A percentile compares a stretch with the other conserved stretches of the same genome.
phyloP scores from a whole-genome alignment of 2,329 filamentous ascomycete genomes.

The Alternaria alternata region DNA sequence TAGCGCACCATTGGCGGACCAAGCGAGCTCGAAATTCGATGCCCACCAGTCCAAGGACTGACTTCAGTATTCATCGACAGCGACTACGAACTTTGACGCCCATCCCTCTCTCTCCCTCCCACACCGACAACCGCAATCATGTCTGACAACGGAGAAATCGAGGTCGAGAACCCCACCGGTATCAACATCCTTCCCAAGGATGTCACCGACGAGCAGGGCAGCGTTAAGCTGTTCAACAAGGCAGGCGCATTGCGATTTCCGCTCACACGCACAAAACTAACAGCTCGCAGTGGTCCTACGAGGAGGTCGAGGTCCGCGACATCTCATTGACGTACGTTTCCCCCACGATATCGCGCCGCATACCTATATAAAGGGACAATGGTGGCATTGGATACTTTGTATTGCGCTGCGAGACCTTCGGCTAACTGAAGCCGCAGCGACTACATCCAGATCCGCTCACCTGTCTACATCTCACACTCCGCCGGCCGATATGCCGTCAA shows the following conservation, averaged over 20 bases:
- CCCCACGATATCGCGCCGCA: constrained; percentile 23
- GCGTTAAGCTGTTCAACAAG: constrained; percentile 97
- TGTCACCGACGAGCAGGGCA: constrained; percentile 85
- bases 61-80: constrained; percentile 31
- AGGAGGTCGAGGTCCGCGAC: constrained; percentile 99
- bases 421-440: constrained; percentile 71
- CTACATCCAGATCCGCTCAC: constrained; percentile 99
- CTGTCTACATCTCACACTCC: constrained; percentile 99
- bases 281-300: constrained; percentile 77
- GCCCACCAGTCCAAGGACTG: constrained; percentile 18
- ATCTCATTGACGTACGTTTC: constrained; percentile 96
- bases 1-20: constrained; percentile 22
- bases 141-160: constrained; percentile 92
- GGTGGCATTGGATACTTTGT: constrained; percentile 27
- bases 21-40: constrained; percentile 24
- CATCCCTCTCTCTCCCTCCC: constrained; percentile 30
- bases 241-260: constrained; percentile 25
- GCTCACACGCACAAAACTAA: constrained; percentile 21
- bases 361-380: constrained; percentile 14
- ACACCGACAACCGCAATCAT: constrained; percentile 60
- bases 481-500: constrained; percentile 98
- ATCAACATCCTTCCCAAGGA: constrained; percentile 92
- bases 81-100: constrained; percentile 40
- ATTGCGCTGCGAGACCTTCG: constrained; percentile 30
- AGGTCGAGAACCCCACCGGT: constrained; percentile 80